These are phyloP conservation scores for Aspergillus haitiensis DNA, from an alignment of 495 filamentous ascomycete species.

Conservation along the genomic window DNA sequence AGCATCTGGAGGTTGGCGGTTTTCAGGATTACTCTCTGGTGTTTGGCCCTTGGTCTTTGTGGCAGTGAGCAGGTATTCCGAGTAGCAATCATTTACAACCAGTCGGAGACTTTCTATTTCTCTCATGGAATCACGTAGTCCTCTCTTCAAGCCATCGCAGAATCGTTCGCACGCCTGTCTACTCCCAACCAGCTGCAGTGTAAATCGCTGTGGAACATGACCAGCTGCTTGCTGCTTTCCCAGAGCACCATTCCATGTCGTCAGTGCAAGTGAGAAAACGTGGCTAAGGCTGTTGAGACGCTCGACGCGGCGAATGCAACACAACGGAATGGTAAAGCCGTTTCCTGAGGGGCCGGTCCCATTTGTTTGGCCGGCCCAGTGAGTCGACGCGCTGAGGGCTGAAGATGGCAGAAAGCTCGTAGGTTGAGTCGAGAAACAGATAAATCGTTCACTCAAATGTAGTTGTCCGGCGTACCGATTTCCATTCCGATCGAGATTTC, in stretches of 20 bases:
- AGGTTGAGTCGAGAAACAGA: conserved; percentile 93
- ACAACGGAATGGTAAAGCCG: conserved; percentile 94
- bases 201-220: conserved; percentile 73
- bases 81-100: conserved; percentile 82
- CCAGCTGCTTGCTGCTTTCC: conserved; percentile 56
- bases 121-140: conserved; percentile 77
- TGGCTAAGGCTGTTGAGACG: conserved; percentile 85
- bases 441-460: conserved; percentile 87
- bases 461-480: conserved; percentile 91
- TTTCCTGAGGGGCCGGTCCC: conserved; percentile 91
- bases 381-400: conserved; percentile 68
- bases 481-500: conserved; percentile 59
- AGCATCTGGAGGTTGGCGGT: conserved; percentile 78
- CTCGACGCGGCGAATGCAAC: conserved; percentile 87
- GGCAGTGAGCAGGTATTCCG: conserved; percentile 78
- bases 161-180: conserved; percentile 89
- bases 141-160: conserved; percentile 91
- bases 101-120: conserved; percentile 79
- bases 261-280: conserved; percentile 89
- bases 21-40: conserved; percentile 35
- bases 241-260: conserved; percentile 84
- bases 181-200: conserved; percentile 84
- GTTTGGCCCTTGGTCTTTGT: conserved; percentile 40
- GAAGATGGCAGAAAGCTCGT: conserved; percentile 82
- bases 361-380: conserved; percentile 85